These are phyloP conservation scores for Cryphonectria parasitica DNA, from an alignment of 2,329 filamentous ascomycete species.

Conservation along the genomic window DNA sequence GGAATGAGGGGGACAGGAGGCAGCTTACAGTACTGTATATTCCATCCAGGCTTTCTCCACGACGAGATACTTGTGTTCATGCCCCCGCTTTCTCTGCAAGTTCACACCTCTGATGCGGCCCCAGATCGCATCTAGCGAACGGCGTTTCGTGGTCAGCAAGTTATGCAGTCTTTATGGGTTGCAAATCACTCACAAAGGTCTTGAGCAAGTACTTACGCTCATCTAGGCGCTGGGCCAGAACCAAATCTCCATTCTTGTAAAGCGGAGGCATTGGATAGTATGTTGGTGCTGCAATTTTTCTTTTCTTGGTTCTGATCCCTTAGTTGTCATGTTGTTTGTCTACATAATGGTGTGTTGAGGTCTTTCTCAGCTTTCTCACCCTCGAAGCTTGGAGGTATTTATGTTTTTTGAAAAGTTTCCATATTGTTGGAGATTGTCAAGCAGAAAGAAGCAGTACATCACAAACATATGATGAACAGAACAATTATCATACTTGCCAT, in stretches of 20 bases:
- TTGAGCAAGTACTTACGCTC: neutral
- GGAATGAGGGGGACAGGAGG: neutral
- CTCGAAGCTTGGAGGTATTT: too few species aligned
- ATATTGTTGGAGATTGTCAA: neutral
- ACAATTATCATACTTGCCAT: neutral
- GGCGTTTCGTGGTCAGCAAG: neutral
- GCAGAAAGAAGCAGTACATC: neutral
- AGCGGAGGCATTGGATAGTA: neutral
- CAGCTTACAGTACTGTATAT: neutral
- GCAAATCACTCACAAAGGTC: neutral
- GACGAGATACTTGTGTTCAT: neutral
- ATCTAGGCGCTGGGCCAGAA: neutral
- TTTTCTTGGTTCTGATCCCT: too few species aligned
- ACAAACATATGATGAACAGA: neutral
- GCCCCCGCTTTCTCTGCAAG: neutral
- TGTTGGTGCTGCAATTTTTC: neutral
- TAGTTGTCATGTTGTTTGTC: too few species aligned
- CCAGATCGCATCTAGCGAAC: neutral
- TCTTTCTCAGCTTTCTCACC: too few species aligned
- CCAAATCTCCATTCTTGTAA: neutral
- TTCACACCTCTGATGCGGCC: conserved; percentile 4
- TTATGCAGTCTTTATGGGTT: neutral
- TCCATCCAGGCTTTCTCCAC: neutral
- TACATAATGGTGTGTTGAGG: too few species aligned
- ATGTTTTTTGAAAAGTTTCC: too few species aligned